Evolutionary conservation across 768 basidiomycete species (phyloP).

Genomic region (Termitomyces sp.): DNA sequence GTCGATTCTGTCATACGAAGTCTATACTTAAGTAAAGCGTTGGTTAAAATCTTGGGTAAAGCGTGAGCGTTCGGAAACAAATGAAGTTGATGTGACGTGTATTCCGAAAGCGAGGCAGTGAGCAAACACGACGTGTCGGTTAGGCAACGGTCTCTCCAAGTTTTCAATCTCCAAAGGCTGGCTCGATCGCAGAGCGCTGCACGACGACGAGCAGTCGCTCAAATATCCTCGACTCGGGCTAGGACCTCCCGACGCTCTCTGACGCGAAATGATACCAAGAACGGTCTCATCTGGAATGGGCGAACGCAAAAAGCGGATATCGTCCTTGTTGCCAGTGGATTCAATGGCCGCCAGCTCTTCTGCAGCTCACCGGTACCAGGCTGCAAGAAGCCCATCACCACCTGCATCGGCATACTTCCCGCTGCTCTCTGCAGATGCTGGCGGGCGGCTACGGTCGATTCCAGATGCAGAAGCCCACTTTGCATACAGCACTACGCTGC

Average conservation of each 20-base stretch:
- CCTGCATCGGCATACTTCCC: slow-evolving; percentile 83
- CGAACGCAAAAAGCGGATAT: slow-evolving; percentile 38
- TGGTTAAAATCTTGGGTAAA: neutral
- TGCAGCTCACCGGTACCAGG: slow-evolving; percentile 23
- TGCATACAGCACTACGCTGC: slow-evolving; percentile 75
- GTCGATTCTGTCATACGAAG: neutral
- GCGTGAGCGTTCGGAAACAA: neutral
- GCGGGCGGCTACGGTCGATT: slow-evolving; percentile 47
- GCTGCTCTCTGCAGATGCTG: slow-evolving; percentile 41
- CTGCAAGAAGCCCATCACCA: slow-evolving; percentile 45
- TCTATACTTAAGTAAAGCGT: no score
- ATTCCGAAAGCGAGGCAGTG: slow-evolving; percentile 6
- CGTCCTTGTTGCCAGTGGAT: slow-evolving; percentile 25
- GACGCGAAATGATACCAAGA: slow-evolving; percentile 11
- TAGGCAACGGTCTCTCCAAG: neutral
- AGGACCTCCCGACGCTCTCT: neutral
- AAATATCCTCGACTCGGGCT: neutral
- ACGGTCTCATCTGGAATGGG: slow-evolving; percentile 33
- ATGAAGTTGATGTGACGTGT: slow-evolving; percentile 7
- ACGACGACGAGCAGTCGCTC: neutral
- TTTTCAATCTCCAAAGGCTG: neutral
- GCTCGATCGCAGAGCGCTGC: neutral
- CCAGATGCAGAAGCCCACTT: slow-evolving; percentile 70
- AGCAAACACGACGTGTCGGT: slow-evolving; percentile 12
- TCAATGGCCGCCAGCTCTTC: slow-evolving; percentile 32